Evolutionary conservation across 73 alveolate genomes (phyloP).

Genomic region (Tetrahymena borealis): DNA sequence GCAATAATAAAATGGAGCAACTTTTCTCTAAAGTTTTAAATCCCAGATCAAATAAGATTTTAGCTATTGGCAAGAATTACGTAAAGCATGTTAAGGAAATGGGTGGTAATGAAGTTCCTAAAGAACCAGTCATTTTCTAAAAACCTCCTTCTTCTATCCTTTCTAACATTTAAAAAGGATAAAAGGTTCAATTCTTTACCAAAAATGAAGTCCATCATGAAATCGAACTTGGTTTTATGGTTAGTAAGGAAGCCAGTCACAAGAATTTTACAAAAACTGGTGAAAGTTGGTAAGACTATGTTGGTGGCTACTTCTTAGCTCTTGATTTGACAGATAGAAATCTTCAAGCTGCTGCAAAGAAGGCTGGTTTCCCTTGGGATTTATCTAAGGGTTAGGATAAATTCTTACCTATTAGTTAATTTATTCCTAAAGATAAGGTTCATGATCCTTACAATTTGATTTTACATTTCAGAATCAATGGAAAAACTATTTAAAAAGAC

Average conservation of each 20-base stretch:
- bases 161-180: constrained; percentile 6
- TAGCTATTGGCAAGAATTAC: constrained; percentile 75
- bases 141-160: constrained; percentile 49
- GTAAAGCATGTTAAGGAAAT: constrained; percentile 61
- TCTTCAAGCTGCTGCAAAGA: constrained; percentile 46
- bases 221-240: constrained; percentile 67
- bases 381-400: constrained; percentile 65
- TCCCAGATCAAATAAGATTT: constrained; percentile 38
- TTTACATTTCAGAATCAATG: constrained; percentile 43
- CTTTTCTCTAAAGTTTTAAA: constrained; percentile 31
- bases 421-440: constrained; percentile 34
- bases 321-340: constrained; percentile 68
- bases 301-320: constrained; percentile 71
- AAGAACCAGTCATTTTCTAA: constrained; percentile 55
- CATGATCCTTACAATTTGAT: constrained; percentile 59
- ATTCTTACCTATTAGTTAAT: constrained; percentile 60
- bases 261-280: constrained; percentile 26
- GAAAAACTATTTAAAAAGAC: constrained; percentile 36
- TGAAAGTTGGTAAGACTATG: constrained; percentile 53
- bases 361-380: constrained; percentile 72
- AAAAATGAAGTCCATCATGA: constrained; percentile 70
- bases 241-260: constrained; percentile 44
- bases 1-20: constrained; percentile 5
- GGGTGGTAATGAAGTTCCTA: constrained; percentile 62
- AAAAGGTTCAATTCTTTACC: constrained; percentile 2